Conservation (phyloP, 192 early-diverging fungal genomes). For the Coemansia sp. region DNA sequence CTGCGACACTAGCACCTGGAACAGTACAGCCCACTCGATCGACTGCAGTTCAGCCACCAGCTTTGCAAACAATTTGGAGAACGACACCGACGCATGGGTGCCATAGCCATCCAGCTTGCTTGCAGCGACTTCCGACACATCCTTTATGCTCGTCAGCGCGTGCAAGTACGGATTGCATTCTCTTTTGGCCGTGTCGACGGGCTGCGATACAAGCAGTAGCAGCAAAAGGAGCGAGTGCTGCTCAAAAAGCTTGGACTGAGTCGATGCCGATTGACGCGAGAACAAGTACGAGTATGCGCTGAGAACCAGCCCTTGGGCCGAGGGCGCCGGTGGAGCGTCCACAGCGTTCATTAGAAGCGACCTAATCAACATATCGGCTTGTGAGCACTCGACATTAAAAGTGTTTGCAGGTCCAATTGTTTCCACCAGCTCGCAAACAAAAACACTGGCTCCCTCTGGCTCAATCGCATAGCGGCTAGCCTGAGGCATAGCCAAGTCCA, state of each 20-base stretch:
- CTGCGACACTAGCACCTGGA: conserved; percentile 29
- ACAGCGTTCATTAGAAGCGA: conserved; percentile 26
- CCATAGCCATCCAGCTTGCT: conserved; percentile 5
- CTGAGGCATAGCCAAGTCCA: conserved; percentile 33
- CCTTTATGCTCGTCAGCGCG: conserved; percentile 16
- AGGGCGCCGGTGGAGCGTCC: conserved; percentile 17
- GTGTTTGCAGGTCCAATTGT: conserved; percentile 28
- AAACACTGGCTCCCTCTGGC: neutral
- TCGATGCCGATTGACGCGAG: conserved; percentile 18
- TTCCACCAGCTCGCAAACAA: conserved; percentile 23
- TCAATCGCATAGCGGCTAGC: neutral
- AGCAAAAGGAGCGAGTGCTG: conserved; percentile 39
- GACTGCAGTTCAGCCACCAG: conserved; percentile 17
- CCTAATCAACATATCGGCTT: conserved; percentile 24
- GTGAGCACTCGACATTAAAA: conserved; percentile 35
- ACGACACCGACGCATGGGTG: conserved; percentile 18
- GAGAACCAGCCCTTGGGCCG: conserved; percentile 31
- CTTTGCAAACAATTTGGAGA: conserved; percentile 38
- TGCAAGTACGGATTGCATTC: conserved; percentile 22
- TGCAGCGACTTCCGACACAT: conserved; percentile 16
- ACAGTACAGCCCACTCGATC: conserved; percentile 32
- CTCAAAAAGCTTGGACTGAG: conserved; percentile 21
- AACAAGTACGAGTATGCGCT: conserved; percentile 52
- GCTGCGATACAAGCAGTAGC: conserved; percentile 30
- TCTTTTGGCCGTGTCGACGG: neutral